Evolutionary conservation across 345 rosid species (phyloP), one percentile per base, ranked within the genome.

Genomic region (Salix purpurea): DNA sequence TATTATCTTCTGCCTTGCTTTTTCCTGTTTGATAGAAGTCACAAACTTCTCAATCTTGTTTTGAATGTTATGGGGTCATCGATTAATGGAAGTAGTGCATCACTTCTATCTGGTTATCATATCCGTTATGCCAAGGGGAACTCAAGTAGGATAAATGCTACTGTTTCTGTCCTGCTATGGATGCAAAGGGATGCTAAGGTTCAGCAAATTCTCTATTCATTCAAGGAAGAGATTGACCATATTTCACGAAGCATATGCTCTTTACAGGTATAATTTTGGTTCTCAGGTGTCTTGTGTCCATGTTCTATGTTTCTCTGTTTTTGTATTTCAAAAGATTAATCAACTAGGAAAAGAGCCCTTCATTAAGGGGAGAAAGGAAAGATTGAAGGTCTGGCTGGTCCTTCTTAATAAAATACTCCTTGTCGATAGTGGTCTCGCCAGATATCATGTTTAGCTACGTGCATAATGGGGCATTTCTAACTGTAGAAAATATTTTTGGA

Each of bases 21-120:
- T 76, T 76, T 83, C 86, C 72, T 93, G 84, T 91, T 91, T 65
- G 90, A 87, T 42, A 83, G 91, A 71, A 88, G 90, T 85, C 83
- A 58, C 64, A 80, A 79, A 74, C 88, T 93, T 67, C 61, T 82
- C 54, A 76, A 81, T 78, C 82, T 87, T 46, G 89, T 89, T 36
- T 78, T 90, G 82, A 75, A 71, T 28, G 69, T 21, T 60, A 77
- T 91, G 90, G 83, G 52, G 24, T 85, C 76, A 28, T 72, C 76
- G 66, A 80, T 90, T 66, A 75, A 54, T 37, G 88, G 82, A 73
- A 80, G 80, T 74, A 78, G 42, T 14, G 19, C 85, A 18, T 79
- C 79, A 0, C 40, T 79, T 46, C 72, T 65, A 8, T 73, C 83
- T 19, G 76, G 67, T n/a, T 77, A 82, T 60, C 72, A 65, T 68